Percentiles rank a stretch among this genome's conserved stretches.
Conservation (phyloP, 768 basidiomycete genomes). For the Serpula lacrymans region DNA sequence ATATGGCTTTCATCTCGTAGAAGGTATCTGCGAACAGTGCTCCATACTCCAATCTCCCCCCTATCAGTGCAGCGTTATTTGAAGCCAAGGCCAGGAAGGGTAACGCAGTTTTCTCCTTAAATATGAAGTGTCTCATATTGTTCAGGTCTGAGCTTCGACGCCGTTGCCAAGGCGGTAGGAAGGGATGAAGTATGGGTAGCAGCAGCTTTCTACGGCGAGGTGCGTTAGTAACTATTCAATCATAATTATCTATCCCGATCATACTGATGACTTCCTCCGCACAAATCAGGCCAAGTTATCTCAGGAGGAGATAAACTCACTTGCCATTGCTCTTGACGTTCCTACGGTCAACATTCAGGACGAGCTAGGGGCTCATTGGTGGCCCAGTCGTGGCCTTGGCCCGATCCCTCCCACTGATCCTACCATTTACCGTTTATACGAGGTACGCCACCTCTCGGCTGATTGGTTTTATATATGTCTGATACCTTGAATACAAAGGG, state of each 20-base stretch:
- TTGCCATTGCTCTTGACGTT: constrained; percentile 50
- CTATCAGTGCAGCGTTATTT: constrained; percentile 47
- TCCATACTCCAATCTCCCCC: constrained; percentile 51
- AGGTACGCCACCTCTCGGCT: constrained; percentile 43
- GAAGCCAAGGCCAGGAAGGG: constrained; percentile 70
- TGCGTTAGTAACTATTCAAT: constrained; percentile 21
- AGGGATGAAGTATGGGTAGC: constrained; percentile 84
- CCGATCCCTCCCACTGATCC: constrained; percentile 76
- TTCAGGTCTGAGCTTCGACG: constrained; percentile 71
- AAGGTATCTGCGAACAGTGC: constrained; percentile 38
- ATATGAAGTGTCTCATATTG: no score
- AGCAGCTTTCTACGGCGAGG: constrained; percentile 79
- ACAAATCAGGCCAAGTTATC: constrained; percentile 61
- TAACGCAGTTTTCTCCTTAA: constrained; percentile 10
- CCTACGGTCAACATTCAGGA: constrained; percentile 33
- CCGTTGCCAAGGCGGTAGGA: constrained; percentile 60
- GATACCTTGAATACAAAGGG: constrained; percentile 38
- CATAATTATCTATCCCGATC: background rate
- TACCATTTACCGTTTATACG: constrained; percentile 77
- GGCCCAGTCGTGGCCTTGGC: constrained; percentile 66
- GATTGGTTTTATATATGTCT: background rate
- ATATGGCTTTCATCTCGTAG: constrained; percentile 20
- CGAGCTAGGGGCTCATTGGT: constrained; percentile 65
- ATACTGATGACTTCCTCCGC: background rate
- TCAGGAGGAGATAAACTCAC: constrained; percentile 51